phyloP scores from a whole-genome alignment of 2,329 filamentous ascomycete genomes.

The Colletotrichum sublineola region DNA sequence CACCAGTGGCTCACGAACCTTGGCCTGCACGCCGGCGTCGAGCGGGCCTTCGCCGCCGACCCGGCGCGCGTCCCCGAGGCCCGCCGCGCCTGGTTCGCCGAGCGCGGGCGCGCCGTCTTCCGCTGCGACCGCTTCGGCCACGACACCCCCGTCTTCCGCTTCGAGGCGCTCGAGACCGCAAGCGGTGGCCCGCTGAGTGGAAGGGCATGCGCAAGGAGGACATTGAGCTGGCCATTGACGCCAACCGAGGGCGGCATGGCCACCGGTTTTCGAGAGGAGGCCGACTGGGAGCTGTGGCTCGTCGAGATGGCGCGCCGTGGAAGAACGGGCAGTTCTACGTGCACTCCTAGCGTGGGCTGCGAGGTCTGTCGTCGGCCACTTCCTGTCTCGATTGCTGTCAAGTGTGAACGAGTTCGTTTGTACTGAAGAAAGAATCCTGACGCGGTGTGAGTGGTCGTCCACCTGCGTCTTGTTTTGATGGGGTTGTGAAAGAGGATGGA shows the following conservation, averaged over 20 bases:
- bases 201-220: background rate
- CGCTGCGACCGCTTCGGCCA: background rate
- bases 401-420: no score
- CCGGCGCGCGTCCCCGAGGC: background rate
- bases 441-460: no score
- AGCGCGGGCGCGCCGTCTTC: background rate
- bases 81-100: background rate
- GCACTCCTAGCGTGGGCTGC: background rate
- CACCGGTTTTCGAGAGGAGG: background rate
- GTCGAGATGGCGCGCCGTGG: conserved; percentile 1
- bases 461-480: background rate
- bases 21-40: background rate
- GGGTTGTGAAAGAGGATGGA: background rate
- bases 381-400: no score
- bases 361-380: no score
- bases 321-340: background rate
- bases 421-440: background rate
- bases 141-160: conserved; percentile 9
- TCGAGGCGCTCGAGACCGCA: background rate
- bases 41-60: background rate
- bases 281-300: background rate
- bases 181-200: conserved; percentile 2
- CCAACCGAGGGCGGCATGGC: background rate
- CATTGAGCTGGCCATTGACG: conserved; percentile 8
- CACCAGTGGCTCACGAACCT: background rate